Conservation (phyloP, 257 asterid species). For the Lithospermum erythrorhizon region DNA sequence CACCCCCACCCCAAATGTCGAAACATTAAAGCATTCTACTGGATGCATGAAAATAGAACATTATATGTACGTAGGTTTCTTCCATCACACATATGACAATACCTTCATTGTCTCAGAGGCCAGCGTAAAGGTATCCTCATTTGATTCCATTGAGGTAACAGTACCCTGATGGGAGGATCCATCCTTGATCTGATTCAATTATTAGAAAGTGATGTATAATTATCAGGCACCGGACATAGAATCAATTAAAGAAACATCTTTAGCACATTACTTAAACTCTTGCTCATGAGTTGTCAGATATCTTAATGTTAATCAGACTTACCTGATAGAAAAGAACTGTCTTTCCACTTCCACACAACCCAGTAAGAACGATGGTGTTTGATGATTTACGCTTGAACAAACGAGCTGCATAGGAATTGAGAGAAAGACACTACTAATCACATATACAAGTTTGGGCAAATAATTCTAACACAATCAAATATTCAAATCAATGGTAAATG, state of each 20-base stretch:
- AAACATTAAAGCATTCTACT: too few relatives aligned
- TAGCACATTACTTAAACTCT: neutral
- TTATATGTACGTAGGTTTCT: neutral
- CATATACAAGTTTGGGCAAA: neutral
- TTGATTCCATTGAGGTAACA: slow-evolving; percentile 89
- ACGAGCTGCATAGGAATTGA: neutral
- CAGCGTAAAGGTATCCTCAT: slow-evolving; percentile 52
- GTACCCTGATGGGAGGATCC: slow-evolving; percentile 83
- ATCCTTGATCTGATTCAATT: slow-evolving; percentile 53
- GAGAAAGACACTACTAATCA: neutral
- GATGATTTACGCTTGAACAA: slow-evolving; percentile 3
- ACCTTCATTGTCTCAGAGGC: slow-evolving; percentile 67
- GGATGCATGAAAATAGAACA: neutral
- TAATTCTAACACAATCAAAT: neutral
- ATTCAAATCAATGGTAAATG: too few relatives aligned
- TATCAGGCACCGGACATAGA: neutral
- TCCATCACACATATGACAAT: slow-evolving; percentile 1
- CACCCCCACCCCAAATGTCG: too few relatives aligned
- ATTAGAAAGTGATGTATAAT: slow-evolving; percentile 8
- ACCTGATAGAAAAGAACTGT: slow-evolving; percentile 2
- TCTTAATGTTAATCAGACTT: neutral
- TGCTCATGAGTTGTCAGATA: neutral
- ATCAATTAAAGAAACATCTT: neutral
- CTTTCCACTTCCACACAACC: slow-evolving; percentile 3
- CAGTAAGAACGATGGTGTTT: slow-evolving; percentile 4